A percentile compares a stretch with the other conserved stretches of the same genome.
phyloP scores from a whole-genome alignment of 306 rosid genomes.

The Cucumis hystrix region DNA sequence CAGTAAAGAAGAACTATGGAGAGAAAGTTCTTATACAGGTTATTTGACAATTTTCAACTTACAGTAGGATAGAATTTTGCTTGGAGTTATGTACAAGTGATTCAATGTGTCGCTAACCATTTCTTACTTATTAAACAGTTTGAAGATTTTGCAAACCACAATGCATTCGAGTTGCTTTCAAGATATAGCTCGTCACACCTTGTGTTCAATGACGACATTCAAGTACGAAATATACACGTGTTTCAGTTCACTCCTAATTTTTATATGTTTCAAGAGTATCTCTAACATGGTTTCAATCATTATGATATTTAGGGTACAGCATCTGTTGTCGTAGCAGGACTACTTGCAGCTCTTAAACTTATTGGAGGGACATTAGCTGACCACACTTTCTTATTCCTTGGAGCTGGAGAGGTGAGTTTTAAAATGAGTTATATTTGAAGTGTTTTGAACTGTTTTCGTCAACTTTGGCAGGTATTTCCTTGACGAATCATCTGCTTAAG shows the following conservation, averaged over 20 bases:
- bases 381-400: slow-evolving; percentile 86
- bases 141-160: slow-evolving; percentile 93
- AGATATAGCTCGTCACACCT: slow-evolving; percentile 77
- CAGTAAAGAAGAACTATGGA: slow-evolving; percentile 87
- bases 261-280: slow-evolving; percentile 4
- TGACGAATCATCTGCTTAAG: background rate
- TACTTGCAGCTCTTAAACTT: slow-evolving; percentile 73
- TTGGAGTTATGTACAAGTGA: slow-evolving; percentile 3
- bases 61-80: background rate
- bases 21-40: slow-evolving; percentile 92
- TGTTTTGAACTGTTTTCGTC: background rate
- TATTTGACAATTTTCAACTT: slow-evolving; percentile 18
- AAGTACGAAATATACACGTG: slow-evolving; percentile 29
- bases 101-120: slow-evolving; percentile 3
- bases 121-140: slow-evolving; percentile 36
- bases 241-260: slow-evolving; percentile 1
- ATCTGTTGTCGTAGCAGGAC: slow-evolving; percentile 88
- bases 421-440: background rate
- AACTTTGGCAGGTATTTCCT: background rate
- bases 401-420: slow-evolving; percentile 89
- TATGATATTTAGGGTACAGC: slow-evolving; percentile 71
- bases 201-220: slow-evolving; percentile 91
- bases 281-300: slow-evolving; percentile 10
- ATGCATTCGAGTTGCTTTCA: slow-evolving; percentile 75
- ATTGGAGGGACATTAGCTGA: slow-evolving; percentile 76